Base-by-base conservation (phyloP, 352 stramenopile genomes). In the Phytophthora pini region DNA sequence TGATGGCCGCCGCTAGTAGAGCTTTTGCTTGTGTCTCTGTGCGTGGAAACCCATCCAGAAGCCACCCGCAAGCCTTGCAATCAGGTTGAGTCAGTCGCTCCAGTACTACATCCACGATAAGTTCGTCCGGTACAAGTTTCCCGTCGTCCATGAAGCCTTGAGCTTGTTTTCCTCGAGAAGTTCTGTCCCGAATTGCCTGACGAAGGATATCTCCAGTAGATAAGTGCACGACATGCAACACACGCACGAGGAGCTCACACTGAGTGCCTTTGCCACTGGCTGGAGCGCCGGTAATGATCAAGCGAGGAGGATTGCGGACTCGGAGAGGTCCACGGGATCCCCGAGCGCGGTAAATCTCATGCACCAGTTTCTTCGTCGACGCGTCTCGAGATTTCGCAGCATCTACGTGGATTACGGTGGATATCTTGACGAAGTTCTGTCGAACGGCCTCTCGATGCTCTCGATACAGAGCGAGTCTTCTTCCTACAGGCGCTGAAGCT, bases 261-360 rank as follows among this genome's bases (percentile, higher is more conserved):
- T 99, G 97, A 5, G 96, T 99, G 40, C 97, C 96, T 73, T 99
- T 99, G 34, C 97, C 97, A 39, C 84, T 88, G 0, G 96, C 97
- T 13, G 97, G 97, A 13, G 96, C 90, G 1, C 97, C 97, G 1
- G 84, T 84, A 55, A 98, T 98, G 56, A 98, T 93, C 32, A 98
- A 72, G 26, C 76, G 79, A 4, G 80, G 87, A n/a, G 75, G 79
- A 20, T 75, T 65, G 2, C 71, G 76, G 5, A 90, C 51, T 32
- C 58, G 64, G 5, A 90, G 49, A 4, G 81, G 73, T 0, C 69
- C 77, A 0, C 78, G 79, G 56, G 80, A 70, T 8, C 81, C 79
- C 11, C 76, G 70, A 11, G 63, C 70, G 41, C 70, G 63, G 50
- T 90, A 89, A n/a, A 90, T 65, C 20, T 89, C 80, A 17, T 69